Evolutionary conservation across 129 eudicot genomes (phyloP).

Genomic region (Helichrysum umbraculigerum): DNA sequence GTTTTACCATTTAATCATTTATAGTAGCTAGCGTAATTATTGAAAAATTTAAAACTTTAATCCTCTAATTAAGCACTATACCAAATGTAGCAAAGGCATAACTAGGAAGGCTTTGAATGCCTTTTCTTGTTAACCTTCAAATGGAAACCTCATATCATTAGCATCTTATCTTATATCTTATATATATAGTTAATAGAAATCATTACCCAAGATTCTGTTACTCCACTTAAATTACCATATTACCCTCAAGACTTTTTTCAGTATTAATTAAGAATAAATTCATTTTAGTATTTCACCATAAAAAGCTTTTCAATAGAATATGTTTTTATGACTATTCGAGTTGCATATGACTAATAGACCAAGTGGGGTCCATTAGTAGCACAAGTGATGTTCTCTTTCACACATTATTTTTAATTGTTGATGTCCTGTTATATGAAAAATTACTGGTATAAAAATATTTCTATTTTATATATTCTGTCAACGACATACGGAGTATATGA

Average conservation of each 20-base stretch:
- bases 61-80: slow-evolving; percentile 32
- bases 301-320: slow-evolving; percentile 28
- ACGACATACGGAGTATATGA: too few relatives aligned
- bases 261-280: slow-evolving; percentile 19
- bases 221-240: slow-evolving; percentile 2
- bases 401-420: too few relatives aligned
- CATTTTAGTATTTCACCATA: slow-evolving; percentile 7
- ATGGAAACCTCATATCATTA: slow-evolving; percentile 34
- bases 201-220: slow-evolving; percentile 46
- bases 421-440: too few relatives aligned
- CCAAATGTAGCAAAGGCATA: slow-evolving; percentile 29
- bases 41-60: neutral
- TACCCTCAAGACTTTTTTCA: slow-evolving; percentile 16
- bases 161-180: too few relatives aligned
- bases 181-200: slow-evolving; percentile 15
- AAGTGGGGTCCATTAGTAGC: slow-evolving; percentile 29
- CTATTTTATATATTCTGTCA: too few relatives aligned
- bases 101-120: slow-evolving; percentile 12
- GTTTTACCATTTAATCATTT: slow-evolving; percentile 16
- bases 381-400: too few relatives aligned
- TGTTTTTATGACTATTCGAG: slow-evolving; percentile 31
- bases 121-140: slow-evolving; percentile 28
- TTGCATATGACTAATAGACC: slow-evolving; percentile 31
- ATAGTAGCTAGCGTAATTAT: neutral
- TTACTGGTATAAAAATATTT: too few relatives aligned